Base-by-base conservation (phyloP, 345 rosid species). In the Ricinus communis region DNA sequence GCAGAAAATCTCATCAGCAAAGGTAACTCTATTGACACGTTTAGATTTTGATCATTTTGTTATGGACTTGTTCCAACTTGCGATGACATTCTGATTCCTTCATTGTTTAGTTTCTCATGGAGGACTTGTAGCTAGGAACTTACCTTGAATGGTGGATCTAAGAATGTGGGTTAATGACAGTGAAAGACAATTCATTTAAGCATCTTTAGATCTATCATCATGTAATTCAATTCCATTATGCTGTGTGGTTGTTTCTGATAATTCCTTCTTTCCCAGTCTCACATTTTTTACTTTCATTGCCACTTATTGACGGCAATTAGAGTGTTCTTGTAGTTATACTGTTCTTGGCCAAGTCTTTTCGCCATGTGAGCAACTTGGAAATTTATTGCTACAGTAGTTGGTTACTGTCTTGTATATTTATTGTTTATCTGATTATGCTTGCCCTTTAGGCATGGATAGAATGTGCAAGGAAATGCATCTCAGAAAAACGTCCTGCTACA, bases 401-500 rank as follows among this genome's bases (percentile, higher is more conserved):
- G 28, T 54, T 41, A 45, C 55, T 60, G 52, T 27, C 24, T 30
- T 36, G 54, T 52, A 45, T 65, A 12, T 25, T 47, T 33, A 24
- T 52, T 68, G 62, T 65, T 76, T 21, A 71, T 62, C 58, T 53
- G 45, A 27, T 78, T 76, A 71, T 65, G 47, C 41, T 53, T n/a
- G 24, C 71, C 55, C 56, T 73, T 73, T 81, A 94, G 98, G 86
- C 59, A 66, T 86, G 91, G 85, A 72, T 80, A 45, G 83, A 90
- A 30, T 76, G 73, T 63, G 91, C 82, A 51, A 87, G 75, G 76
- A 71, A 71, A 73, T 86, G 79, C 80, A 65, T 89, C 59, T 52
- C 76, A 21, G 83, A 80, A 63, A 76, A 78, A 69, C 47, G 74
- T 22, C 45, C 78, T 65, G 76, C 85, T 70, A 84, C 82, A 30